Conservation (phyloP, 352 stramenopile species). For the Blastocystis sp. region DNA sequence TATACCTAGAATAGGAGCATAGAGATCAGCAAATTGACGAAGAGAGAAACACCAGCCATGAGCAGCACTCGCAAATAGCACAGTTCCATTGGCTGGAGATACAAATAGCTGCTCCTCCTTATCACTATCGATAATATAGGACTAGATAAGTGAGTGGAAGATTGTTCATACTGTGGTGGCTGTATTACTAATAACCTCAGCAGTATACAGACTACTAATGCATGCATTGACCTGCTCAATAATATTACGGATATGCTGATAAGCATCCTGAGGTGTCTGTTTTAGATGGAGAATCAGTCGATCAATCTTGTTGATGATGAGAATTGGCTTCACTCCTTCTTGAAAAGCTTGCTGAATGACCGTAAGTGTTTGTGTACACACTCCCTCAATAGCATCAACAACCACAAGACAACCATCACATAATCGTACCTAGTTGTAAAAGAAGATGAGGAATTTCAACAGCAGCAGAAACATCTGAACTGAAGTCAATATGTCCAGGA, state of each 20-base stretch:
- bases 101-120: conserved; percentile 73
- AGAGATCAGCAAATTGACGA: conserved; percentile 74
- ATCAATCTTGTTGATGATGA: conserved; percentile 95
- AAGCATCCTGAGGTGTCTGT: conserved; percentile 80
- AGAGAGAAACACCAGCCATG: conserved; percentile 84
- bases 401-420: conserved; percentile 85
- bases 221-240: conserved; percentile 71
- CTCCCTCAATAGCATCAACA: conserved; percentile 87
- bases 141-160: background rate
- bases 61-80: conserved; percentile 82
- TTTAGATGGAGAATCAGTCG: conserved; percentile 84
- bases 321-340: conserved; percentile 82
- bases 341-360: conserved; percentile 85
- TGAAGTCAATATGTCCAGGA: conserved; percentile 88
- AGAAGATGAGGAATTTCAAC: conserved; percentile 30
- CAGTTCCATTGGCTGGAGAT: conserved; percentile 77
- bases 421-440: conserved; percentile 70
- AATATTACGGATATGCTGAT: conserved; percentile 75
- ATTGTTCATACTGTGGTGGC: background rate
- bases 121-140: conserved; percentile 63
- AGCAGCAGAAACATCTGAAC: conserved; percentile 85
- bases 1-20: conserved; percentile 28
- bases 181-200: conserved; percentile 70
- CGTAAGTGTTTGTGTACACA: conserved; percentile 85
- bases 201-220: conserved; percentile 75